phyloP scores from a whole-genome alignment of 495 filamentous ascomycete genomes.

The Rostrohypoxylon terebratum region DNA sequence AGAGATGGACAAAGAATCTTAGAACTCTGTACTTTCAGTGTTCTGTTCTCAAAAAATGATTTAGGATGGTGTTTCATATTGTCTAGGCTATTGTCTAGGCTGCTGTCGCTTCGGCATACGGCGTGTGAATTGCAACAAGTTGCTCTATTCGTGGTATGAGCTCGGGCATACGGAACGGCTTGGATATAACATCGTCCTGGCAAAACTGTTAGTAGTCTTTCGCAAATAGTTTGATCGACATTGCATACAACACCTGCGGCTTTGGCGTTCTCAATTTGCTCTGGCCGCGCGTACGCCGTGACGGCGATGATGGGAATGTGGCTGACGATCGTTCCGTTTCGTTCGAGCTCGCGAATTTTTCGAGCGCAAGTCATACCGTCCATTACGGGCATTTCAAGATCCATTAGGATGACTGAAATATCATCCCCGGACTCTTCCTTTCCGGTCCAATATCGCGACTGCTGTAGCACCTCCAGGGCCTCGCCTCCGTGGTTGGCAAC shows the following conservation, averaged over 20 bases:
- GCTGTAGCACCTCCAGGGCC: constrained; percentile 67
- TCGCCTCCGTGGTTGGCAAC: constrained; percentile 86
- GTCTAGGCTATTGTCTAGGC: constrained; percentile 25
- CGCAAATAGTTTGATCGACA: neutral
- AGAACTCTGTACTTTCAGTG: neutral
- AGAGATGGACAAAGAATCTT: neutral
- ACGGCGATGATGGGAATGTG: constrained; percentile 84
- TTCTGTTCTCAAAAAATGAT: neutral
- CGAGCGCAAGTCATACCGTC: constrained; percentile 80
- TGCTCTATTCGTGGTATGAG: constrained; percentile 76
- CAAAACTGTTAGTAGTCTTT: constrained; percentile 14
- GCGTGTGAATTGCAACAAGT: constrained; percentile 49
- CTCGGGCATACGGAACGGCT: constrained; percentile 80
- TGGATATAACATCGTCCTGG: constrained; percentile 82
- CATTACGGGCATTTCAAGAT: constrained; percentile 91
- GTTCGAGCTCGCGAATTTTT: constrained; percentile 74
- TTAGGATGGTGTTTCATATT: constrained; percentile 2
- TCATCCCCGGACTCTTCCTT: constrained; percentile 52
- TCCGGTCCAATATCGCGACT: constrained; percentile 62
- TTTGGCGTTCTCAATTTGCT: constrained; percentile 70
- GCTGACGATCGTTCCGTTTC: constrained; percentile 58
- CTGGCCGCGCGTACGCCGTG: constrained; percentile 79
- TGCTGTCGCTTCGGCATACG: constrained; percentile 31
- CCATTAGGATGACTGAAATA: constrained; percentile 81
- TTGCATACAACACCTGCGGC: constrained; percentile 63